Evolutionary conservation across 2,329 filamentous ascomycete genomes (phyloP), one percentile per base, ranked within the genome.

Genomic region (Colletotrichum spinosum): DNA sequence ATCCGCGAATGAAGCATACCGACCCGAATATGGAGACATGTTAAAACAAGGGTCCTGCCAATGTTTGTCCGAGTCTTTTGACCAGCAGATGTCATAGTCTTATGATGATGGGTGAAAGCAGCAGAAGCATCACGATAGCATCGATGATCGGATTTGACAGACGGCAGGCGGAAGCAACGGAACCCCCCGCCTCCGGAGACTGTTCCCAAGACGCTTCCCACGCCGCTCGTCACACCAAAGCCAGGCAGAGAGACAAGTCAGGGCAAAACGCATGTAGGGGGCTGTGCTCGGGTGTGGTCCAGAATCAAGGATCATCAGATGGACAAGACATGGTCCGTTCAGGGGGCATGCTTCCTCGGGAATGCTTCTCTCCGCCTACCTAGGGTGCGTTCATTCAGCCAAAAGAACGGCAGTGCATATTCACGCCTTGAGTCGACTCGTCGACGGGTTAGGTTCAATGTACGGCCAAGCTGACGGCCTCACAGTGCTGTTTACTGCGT

Each of bases 241-340:
- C 6, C 10, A 33, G 17, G 39, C 42, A n/a, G 37, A 12, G 41
- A 42, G 39, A 38, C 39, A 44, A 52, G 51, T 37, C 41, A 15
- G 39, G 39, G 42, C 8, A n/a, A 55, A 41, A 46, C 51, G 52
- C 13, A 42, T 39, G 46, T 25, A 25, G 61, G 34, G 38, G 52
- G 55, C 46, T 65, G 39, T 56, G 62, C 33, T 55, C 51, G 15
- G 17, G 46, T 39, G 17, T 57, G 55, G 44, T 50, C 37, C 12
- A 13, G 38, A 37, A 33, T 8, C 38, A 60, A 44, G 46, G 58
- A 51, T 62, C 62, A 48, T 39, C 25, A 62, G 46, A 49, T 56
- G 52, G 51, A 52, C 50, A 25, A 56, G 39, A 48, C 34, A 61
- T 51, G 17, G 62, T 49, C 38, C 62, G 60, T 39, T 11, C 58